A percentile compares a stretch with the other conserved stretches of the same genome.
Evolutionary conservation across 108 stramenopile genomes (phyloP).

Genomic region (Nitzschia sp.): DNA sequence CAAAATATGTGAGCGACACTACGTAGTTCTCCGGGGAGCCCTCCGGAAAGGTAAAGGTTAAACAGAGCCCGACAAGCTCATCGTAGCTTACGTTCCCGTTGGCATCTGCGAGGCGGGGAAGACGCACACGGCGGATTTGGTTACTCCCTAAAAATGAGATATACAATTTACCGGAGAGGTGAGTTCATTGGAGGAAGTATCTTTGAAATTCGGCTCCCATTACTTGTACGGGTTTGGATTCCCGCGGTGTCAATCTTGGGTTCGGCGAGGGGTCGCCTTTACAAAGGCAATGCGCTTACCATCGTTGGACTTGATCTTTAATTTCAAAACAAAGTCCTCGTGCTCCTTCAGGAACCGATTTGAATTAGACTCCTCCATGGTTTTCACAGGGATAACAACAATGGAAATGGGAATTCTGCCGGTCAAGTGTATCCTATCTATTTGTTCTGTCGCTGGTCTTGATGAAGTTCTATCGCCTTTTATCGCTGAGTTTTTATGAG

Average conservation of each 20-base stretch:
- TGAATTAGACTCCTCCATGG: background rate
- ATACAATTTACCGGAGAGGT: too few species aligned
- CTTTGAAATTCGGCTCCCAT: too few species aligned
- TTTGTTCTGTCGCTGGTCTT: constrained; percentile 9
- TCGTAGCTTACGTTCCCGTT: constrained; percentile 47
- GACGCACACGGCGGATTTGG: constrained; percentile 62
- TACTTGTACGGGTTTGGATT: too few species aligned
- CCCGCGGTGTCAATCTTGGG: background rate
- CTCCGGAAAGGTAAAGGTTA: constrained; percentile 41
- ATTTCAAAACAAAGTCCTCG: constrained; percentile 61
- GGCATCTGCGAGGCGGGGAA: constrained; percentile 49
- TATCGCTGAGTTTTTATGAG: background rate
- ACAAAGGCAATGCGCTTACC: constrained; percentile 32
- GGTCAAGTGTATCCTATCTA: background rate
- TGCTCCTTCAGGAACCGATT: constrained; percentile 5
- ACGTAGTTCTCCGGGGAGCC: constrained; percentile 11
- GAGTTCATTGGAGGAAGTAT: too few species aligned
- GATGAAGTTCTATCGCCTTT: too few species aligned
- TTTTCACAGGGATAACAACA: too few species aligned
- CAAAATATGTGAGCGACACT: constrained; percentile 61
- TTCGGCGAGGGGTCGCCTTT: too few species aligned
- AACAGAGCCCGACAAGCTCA: constrained; percentile 43
- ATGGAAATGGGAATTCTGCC: too few species aligned
- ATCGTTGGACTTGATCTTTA: constrained; percentile 53
- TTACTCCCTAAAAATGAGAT: constrained; percentile 22